phyloP scores from a whole-genome alignment of 306 rosid species.

The Citrullus colocynthis region DNA sequence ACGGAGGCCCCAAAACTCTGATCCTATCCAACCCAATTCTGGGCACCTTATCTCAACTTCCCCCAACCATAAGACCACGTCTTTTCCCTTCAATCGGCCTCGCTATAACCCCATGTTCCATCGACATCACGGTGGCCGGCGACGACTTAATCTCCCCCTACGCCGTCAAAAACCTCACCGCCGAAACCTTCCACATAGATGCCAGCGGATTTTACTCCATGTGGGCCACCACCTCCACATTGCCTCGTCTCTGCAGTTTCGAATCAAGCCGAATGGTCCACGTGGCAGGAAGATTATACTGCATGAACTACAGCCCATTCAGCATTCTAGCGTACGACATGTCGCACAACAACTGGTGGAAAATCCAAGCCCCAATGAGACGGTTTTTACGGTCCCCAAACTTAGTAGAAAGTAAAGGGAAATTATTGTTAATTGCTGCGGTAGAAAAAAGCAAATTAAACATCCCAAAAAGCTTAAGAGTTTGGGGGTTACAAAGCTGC shows the following conservation, averaged over 20 bases:
- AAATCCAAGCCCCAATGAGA: constrained; percentile 88
- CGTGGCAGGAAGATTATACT: constrained; percentile 51
- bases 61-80: constrained; percentile 60
- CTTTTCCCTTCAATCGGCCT: constrained; percentile 85
- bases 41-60: constrained; percentile 55
- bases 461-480: constrained; percentile 71
- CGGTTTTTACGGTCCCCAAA: constrained; percentile 63
- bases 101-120: constrained; percentile 41
- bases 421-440: constrained; percentile 51
- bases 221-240: constrained; percentile 62
- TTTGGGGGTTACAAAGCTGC: constrained; percentile 67
- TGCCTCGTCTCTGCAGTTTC: constrained; percentile 75
- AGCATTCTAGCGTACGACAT: constrained; percentile 56
- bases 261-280: constrained; percentile 69
- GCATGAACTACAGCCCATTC: constrained; percentile 88
- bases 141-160: constrained; percentile 92
- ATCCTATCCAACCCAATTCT: constrained; percentile 72
- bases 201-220: constrained; percentile 67
- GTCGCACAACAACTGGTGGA: constrained; percentile 49
- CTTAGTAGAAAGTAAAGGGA: constrained; percentile 57
- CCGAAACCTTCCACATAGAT: constrained; percentile 80
- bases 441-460: constrained; percentile 89
- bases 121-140: constrained; percentile 65
- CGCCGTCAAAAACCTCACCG: constrained; percentile 74
- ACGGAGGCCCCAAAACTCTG: constrained; percentile 66